Evolutionary conservation across 129 eudicot genomes (phyloP).

Genomic region (Lactuca sativa): DNA sequence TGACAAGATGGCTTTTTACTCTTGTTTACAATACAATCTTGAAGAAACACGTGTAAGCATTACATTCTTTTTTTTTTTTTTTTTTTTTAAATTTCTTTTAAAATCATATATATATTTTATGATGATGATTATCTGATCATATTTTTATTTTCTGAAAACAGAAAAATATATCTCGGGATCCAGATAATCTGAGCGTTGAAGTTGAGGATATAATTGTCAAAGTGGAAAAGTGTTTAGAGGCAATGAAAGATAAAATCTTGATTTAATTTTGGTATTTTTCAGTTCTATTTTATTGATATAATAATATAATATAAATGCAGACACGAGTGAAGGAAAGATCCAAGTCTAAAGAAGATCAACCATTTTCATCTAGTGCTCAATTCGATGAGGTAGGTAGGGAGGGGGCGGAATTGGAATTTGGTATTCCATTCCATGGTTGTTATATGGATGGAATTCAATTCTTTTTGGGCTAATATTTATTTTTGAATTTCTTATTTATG

Average conservation of each 20-base stretch:
- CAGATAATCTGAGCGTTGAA: slow-evolving; percentile 58
- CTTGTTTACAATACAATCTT: slow-evolving; percentile 88
- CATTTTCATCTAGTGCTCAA: slow-evolving; percentile 51
- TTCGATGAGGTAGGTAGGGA: slow-evolving; percentile 45
- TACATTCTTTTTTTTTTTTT: not conserved
- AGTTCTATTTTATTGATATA: not conserved
- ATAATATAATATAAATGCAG: slow-evolving; percentile 38
- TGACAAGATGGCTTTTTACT: slow-evolving; percentile 79
- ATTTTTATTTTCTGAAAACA: slow-evolving; percentile 24
- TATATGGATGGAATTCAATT: too few relatives aligned
- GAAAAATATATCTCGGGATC: slow-evolving; percentile 73
- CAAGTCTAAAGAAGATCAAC: slow-evolving; percentile 49
- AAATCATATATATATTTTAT: not conserved
- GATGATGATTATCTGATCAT: slow-evolving; percentile 18
- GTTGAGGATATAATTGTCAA: slow-evolving; percentile 81
- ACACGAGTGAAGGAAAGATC: slow-evolving; percentile 77
- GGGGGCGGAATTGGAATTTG: not conserved
- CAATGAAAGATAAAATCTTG: slow-evolving; percentile 39
- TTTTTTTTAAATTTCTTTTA: not conserved
- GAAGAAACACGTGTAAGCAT: slow-evolving; percentile 90
- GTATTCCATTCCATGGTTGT: not conserved
- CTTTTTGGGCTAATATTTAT: too few relatives aligned
- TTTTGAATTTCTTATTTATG: not conserved
- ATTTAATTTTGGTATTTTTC: not conserved
- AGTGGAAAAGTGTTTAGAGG: slow-evolving; percentile 92